Percentiles rank a stretch among this genome's conserved stretches.
These are phyloP conservation scores for Aspergillus avenaceus DNA, from an alignment of 495 filamentous ascomycete species.

Conservation along the genomic window DNA sequence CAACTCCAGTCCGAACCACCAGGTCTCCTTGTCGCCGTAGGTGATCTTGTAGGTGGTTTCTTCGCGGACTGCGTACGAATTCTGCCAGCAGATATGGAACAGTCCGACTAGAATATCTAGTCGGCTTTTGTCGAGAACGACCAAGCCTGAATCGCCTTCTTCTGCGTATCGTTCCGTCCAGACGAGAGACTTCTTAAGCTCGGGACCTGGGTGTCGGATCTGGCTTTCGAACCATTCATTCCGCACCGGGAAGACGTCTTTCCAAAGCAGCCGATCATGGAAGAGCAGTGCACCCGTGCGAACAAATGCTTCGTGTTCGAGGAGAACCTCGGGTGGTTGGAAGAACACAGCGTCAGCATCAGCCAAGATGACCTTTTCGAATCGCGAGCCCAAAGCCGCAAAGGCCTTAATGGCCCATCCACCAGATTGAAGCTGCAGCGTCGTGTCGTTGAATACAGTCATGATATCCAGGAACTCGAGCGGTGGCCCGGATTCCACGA, in stretches of 20 bases:
- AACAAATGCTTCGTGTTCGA: constrained; percentile 1
- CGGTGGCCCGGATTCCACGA: neutral
- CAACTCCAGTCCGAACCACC: constrained; percentile 8
- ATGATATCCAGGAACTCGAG: constrained; percentile 6
- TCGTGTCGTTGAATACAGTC: constrained; percentile 5
- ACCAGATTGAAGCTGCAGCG: constrained; percentile 1
- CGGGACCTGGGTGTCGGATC: constrained; percentile 1
- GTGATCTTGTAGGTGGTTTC: constrained; percentile 7
- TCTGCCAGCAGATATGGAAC: constrained; percentile 8
- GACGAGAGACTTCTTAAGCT: neutral
- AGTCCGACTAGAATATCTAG: neutral
- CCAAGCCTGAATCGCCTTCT: constrained; percentile 7
- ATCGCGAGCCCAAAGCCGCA: constrained; percentile 4
- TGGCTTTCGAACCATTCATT: constrained; percentile 2
- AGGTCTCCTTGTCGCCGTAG: constrained; percentile 7
- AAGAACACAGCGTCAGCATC: constrained; percentile 8
- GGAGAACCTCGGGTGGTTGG: constrained; percentile 7
- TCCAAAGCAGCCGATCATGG: constrained; percentile 8
- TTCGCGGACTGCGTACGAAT: constrained; percentile 4
- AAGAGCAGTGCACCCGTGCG: constrained; percentile 4
- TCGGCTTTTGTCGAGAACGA: constrained; percentile 2
- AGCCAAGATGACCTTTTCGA: constrained; percentile 6
- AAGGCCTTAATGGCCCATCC: constrained; percentile 9
- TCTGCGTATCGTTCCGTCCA: constrained; percentile 8
- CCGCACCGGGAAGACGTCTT: neutral